A percentile compares a stretch with the other conserved stretches of the same genome.
Conservation (phyloP, 495 filamentous ascomycete species). For the Aspergillus nidulans region DNA sequence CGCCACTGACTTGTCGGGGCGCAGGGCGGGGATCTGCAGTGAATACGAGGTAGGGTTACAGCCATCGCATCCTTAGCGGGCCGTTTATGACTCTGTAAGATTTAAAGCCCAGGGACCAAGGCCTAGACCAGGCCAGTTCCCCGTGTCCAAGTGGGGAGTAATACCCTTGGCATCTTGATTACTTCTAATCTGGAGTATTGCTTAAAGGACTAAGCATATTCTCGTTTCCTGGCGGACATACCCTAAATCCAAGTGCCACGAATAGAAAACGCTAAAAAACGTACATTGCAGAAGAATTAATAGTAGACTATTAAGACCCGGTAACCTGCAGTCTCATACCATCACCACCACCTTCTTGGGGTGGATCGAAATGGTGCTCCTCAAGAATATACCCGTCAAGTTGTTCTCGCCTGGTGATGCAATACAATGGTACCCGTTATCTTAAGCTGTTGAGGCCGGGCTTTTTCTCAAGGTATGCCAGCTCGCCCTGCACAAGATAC, state of each 20-base stretch:
- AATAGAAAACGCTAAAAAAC: too few species aligned
- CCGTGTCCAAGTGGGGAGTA: neutral
- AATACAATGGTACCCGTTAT: neutral
- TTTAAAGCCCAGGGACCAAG: neutral
- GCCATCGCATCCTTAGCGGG: neutral
- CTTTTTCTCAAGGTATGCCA: neutral
- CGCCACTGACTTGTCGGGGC: neutral
- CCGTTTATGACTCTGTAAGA: too few species aligned
- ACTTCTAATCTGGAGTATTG: neutral
- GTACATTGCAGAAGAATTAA: too few species aligned
- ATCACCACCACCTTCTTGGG: neutral
- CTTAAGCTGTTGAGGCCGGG: neutral
- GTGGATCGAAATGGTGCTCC: neutral
- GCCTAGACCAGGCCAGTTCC: neutral
- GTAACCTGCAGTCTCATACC: neutral
- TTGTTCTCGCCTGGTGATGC: neutral
- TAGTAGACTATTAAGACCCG: neutral
- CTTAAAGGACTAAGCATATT: neutral
- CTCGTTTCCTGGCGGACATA: neutral
- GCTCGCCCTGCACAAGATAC: neutral
- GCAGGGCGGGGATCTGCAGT: neutral
- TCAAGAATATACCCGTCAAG: neutral
- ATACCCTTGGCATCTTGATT: neutral
- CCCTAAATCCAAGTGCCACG: neutral
- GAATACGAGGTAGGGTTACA: conserved; percentile 3